Conservation (phyloP, 768 basidiomycete species). For the Termitomyces sp. region DNA sequence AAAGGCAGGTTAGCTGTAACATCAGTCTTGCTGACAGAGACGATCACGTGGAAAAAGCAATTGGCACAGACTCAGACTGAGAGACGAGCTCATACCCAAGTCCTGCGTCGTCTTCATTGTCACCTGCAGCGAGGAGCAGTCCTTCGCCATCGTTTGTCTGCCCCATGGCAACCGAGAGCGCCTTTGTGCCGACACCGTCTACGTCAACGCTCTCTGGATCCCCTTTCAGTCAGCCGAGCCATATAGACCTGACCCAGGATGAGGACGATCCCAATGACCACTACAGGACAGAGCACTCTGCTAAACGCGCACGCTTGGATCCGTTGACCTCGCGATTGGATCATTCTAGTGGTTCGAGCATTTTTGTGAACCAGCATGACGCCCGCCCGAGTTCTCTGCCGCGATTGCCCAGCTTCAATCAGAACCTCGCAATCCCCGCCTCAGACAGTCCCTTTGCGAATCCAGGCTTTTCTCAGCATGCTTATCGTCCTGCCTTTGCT, state of each 20-base stretch:
- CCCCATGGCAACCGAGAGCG: constrained; percentile 10
- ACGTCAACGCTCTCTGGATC: constrained; percentile 8
- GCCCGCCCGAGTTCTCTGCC: constrained; percentile 9
- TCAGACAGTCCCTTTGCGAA: constrained; percentile 19
- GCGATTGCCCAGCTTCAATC: constrained; percentile 26
- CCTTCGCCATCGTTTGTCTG: background rate
- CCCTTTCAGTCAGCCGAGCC: constrained; percentile 13
- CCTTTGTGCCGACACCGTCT: constrained; percentile 5
- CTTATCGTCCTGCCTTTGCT: constrained; percentile 53
- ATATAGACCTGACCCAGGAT: constrained; percentile 70
- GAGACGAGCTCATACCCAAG: background rate
- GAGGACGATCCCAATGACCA: constrained; percentile 54
- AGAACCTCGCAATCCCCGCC: constrained; percentile 5
- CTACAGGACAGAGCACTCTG: constrained; percentile 30
- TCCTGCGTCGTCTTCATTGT: constrained; percentile 5
- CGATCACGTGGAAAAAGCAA: constrained; percentile 16
- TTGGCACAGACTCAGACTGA: constrained; percentile 3
- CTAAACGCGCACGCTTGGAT: constrained; percentile 46
- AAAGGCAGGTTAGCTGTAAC: too few relatives aligned
- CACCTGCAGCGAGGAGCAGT: constrained; percentile 4
- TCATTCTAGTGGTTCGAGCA: constrained; percentile 6
- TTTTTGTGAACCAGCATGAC: constrained; percentile 7
- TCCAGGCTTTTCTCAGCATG: constrained; percentile 18
- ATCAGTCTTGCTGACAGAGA: constrained; percentile 20
- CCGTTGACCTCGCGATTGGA: constrained; percentile 15